phyloP scores from a whole-genome alignment of 2,329 filamentous ascomycete genomes.

The Penicillium sp. region DNA sequence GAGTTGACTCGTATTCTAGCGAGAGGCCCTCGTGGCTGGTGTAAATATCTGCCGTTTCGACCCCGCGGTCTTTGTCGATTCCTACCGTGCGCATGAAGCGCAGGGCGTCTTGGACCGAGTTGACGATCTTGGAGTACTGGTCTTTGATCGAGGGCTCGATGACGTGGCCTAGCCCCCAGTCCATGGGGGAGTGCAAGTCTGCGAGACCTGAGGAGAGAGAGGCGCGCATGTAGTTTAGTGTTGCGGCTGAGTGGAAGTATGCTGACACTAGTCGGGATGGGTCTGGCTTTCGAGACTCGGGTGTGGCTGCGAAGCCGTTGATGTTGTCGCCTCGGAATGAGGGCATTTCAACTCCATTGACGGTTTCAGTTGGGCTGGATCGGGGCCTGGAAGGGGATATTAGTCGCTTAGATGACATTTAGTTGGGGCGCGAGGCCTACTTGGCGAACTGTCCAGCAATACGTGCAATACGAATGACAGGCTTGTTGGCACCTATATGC shows the following conservation, averaged over 20 bases:
- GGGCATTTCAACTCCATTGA: slow-evolving; percentile 78
- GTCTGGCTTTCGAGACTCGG: slow-evolving; percentile 76
- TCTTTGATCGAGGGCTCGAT: slow-evolving; percentile 77
- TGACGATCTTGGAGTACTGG: slow-evolving; percentile 83
- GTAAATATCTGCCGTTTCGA: slow-evolving; percentile 92
- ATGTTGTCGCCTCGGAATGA: slow-evolving; percentile 95
- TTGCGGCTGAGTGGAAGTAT: slow-evolving; percentile 94
- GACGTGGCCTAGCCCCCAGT: slow-evolving; percentile 94
- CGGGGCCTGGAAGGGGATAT: slow-evolving; percentile 57
- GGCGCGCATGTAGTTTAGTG: slow-evolving; percentile 87
- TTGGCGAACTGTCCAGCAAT: slow-evolving; percentile 99
- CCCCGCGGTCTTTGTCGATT: slow-evolving; percentile 77
- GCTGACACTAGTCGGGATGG: slow-evolving; percentile 82
- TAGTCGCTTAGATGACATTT: background rate
- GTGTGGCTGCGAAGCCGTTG: slow-evolving; percentile 71
- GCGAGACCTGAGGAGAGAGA: slow-evolving; percentile 85
- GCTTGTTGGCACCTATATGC: slow-evolving; percentile 59
- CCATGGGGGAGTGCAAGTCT: slow-evolving; percentile 87
- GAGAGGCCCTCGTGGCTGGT: slow-evolving; percentile 94
- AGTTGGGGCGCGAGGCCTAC: slow-evolving; percentile 23
- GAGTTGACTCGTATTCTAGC: slow-evolving; percentile 87
- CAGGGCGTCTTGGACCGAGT: slow-evolving; percentile 83
- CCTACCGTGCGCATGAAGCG: slow-evolving; percentile 95
- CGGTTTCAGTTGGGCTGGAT: slow-evolving; percentile 80
- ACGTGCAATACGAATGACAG: slow-evolving; percentile 88